Evolutionary conservation across 1,284 basidiomycete genomes (phyloP), one percentile per base, ranked within the genome.

Genomic region (Uromyces viciae-fabae): DNA sequence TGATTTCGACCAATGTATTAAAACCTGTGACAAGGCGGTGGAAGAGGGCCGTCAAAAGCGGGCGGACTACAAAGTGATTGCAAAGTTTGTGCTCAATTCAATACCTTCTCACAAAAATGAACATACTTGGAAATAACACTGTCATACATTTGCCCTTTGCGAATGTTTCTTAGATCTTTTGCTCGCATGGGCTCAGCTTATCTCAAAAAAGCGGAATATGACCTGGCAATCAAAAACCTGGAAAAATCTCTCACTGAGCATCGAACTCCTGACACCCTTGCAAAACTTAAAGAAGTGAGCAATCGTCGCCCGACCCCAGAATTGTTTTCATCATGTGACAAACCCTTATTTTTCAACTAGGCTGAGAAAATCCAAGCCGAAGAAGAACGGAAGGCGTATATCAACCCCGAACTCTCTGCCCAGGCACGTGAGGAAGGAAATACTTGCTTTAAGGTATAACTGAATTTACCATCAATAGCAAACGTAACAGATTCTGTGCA

Each of bases 401-500:
- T 98, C 83, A 91, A 97, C 86, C 94, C 95, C 0, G 92, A 90
- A 84, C 90, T 92, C 88, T 92, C 94, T 36, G 92, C 92, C 60
- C 85, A 88, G 75, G 95, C 95, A 17, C 90, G 97, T 68, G 94
- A 97, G 86, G 92, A 95, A 85, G 97, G 97, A 22, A 99, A 99
- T 86, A 87, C 88, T 49, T 89, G 92, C 52, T 99, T 98, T 91
- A 99, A 98, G 88, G 85, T 86, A 52, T 36, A 52, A 42, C 31
- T 36, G 7, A 43, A 43, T 22, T n/a, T 22, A 38, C 64, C 31
- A 28, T 36, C 28, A 58, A 46, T n/a, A n/a, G n/a, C n/a, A n/a
- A n/a, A 22, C 9, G n/a, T 46, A 15, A 19, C 28, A 54, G 25
- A 33, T 33, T 66, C 17, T n/a, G 40, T 36, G 42, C 22, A 49